Conservation (phyloP, 2,329 filamentous ascomycete genomes). For the Chaetomiaceae sp. region DNA sequence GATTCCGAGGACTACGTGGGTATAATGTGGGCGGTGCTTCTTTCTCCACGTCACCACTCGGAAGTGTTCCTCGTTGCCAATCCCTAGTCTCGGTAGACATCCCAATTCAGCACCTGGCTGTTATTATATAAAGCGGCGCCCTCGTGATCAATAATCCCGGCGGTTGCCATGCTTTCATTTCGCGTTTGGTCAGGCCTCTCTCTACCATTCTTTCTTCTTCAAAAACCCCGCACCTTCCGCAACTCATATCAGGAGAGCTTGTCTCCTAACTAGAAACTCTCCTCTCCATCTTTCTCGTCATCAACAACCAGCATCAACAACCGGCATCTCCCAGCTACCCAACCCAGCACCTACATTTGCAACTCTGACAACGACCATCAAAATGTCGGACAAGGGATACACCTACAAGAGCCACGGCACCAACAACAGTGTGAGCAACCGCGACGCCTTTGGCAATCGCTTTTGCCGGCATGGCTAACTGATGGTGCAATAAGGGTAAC, state of each 20-base stretch:
- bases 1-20: too few relatives aligned
- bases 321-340: too few relatives aligned
- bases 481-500: slow-evolving; percentile 20
- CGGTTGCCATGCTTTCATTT: neutral
- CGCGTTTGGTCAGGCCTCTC: neutral
- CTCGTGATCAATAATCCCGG: neutral
- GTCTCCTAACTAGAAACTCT: neutral
- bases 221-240: too few relatives aligned
- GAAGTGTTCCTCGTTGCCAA: too few relatives aligned
- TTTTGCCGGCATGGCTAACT: neutral
- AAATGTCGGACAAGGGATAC: slow-evolving; percentile 26
- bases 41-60: too few relatives aligned
- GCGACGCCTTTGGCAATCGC: too few relatives aligned
- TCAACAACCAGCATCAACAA: neutral
- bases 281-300: neutral
- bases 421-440: slow-evolving; percentile 23
- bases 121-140: neutral
- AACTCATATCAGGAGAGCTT: too few relatives aligned
- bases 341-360: neutral
- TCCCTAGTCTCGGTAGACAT: neutral
- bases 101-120: neutral
- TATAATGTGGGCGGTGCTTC: too few relatives aligned
- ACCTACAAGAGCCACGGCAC: slow-evolving; percentile 24
- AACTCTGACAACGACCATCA: slow-evolving; percentile 1
- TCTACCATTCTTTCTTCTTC: neutral